Conservation (phyloP, 2,329 filamentous ascomycete genomes). For the Fusarium brachygibbosum region DNA sequence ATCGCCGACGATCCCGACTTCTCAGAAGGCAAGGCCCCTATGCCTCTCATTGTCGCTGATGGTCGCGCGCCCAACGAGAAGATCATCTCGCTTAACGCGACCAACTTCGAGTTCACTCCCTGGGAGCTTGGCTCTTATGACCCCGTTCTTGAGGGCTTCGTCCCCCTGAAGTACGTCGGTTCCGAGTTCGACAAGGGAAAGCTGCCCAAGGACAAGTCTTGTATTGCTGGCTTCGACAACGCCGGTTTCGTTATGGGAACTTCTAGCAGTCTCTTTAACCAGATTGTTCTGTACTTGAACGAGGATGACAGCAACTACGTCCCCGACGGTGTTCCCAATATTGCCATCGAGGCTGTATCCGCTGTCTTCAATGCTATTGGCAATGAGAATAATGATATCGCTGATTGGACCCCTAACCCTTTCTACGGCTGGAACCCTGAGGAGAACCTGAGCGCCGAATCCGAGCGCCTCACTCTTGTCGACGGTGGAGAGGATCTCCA, state of each 20-base stretch:
- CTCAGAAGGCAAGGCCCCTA: slow-evolving; percentile 58
- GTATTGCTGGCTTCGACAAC: slow-evolving; percentile 79
- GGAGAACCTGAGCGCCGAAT: slow-evolving; percentile 60
- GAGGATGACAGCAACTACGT: slow-evolving; percentile 60
- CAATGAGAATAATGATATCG: slow-evolving; percentile 77
- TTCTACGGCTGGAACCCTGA: slow-evolving; percentile 63
- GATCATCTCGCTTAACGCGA: slow-evolving; percentile 67
- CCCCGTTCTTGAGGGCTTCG: slow-evolving; percentile 70
- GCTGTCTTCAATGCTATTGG: slow-evolving; percentile 69
- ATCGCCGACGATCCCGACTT: slow-evolving; percentile 62
- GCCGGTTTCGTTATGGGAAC: slow-evolving; percentile 86
- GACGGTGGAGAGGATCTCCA: slow-evolving; percentile 85
- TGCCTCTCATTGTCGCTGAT: slow-evolving; percentile 65
- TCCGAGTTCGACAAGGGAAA: slow-evolving; percentile 68
- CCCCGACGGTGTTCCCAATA: slow-evolving; percentile 63
- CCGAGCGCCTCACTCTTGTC: slow-evolving; percentile 75
- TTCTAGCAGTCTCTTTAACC: slow-evolving; percentile 84
- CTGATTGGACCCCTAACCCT: slow-evolving; percentile 76
- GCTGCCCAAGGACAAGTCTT: slow-evolving; percentile 59
- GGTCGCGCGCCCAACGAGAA: slow-evolving; percentile 60
- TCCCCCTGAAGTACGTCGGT: slow-evolving; percentile 70
- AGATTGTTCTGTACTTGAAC: slow-evolving; percentile 75
- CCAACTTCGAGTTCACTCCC: slow-evolving; percentile 74
- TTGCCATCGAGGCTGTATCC: slow-evolving; percentile 60
- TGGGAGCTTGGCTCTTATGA: slow-evolving; percentile 77